Percentiles rank a stretch among this genome's conserved stretches.
Conservation (phyloP, 2,329 filamentous ascomycete species). For the Claviceps sp. region DNA sequence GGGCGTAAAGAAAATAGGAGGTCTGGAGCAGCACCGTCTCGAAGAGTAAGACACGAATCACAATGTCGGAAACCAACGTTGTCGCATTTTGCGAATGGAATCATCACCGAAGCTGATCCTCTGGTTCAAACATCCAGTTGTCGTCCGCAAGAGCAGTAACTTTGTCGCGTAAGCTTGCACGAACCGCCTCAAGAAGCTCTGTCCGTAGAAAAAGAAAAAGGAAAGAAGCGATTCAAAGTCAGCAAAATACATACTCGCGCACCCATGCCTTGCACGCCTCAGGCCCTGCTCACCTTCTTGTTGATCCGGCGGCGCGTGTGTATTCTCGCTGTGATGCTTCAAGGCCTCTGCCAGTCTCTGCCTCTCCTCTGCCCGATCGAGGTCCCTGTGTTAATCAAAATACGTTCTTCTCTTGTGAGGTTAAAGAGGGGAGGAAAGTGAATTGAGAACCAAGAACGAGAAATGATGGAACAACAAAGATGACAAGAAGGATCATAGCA, state of each 20-base stretch:
- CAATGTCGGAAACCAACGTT: too few species aligned
- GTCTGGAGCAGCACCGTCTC: not conserved
- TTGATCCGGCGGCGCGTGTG: constrained; percentile 43
- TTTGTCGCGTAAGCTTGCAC: constrained; percentile 57
- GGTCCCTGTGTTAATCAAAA: not conserved
- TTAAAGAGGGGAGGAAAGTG: not conserved
- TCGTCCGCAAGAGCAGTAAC: constrained; percentile 66
- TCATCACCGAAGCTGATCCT: constrained; percentile 34
- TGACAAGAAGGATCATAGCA: not conserved
- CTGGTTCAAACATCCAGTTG: constrained; percentile 81
- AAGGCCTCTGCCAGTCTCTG: constrained; percentile 48
- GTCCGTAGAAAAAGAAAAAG: not conserved
- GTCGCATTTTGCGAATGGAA: not conserved
- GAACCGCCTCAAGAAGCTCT: constrained; percentile 59
- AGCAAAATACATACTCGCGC: not conserved
- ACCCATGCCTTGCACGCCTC: not conserved
- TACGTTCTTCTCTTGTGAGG: not conserved
- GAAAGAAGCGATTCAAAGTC: not conserved
- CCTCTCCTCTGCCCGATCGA: constrained; percentile 34
- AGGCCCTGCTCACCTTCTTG: constrained; percentile 43
- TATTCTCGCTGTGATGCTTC: constrained; percentile 44
- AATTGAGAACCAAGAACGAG: too few species aligned
- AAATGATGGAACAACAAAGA: too few species aligned
- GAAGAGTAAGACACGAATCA: constrained; percentile 11
- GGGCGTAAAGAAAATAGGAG: too few species aligned